Percentiles rank a stretch among this genome's conserved stretches.
Evolutionary conservation across 352 stramenopile genomes (phyloP).

Genomic region (Phytophthora ramorum): DNA sequence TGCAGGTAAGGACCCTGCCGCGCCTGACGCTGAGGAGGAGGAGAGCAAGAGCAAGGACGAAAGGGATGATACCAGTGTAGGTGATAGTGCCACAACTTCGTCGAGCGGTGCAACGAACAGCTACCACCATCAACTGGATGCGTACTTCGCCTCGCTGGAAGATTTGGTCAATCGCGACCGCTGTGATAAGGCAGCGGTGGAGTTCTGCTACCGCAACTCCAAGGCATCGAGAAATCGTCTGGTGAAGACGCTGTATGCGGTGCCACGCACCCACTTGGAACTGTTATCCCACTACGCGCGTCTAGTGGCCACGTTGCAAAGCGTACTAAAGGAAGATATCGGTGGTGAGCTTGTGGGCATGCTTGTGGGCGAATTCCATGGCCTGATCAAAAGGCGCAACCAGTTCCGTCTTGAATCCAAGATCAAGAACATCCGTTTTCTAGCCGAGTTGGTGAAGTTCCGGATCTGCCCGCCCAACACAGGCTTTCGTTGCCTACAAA

Average conservation of each 20-base stretch:
- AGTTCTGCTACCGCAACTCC: slow-evolving; percentile 97
- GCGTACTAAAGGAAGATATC: slow-evolving; percentile 93
- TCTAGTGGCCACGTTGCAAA: slow-evolving; percentile 93
- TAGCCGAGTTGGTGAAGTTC: slow-evolving; percentile 98
- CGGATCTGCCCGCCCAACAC: slow-evolving; percentile 95
- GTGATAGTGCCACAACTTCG: slow-evolving; percentile 8
- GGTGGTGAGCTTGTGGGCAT: slow-evolving; percentile 90
- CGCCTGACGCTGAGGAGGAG: slow-evolving; percentile 23
- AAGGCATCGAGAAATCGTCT: slow-evolving; percentile 93
- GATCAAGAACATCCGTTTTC: slow-evolving; percentile 96
- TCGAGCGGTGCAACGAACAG: slow-evolving; percentile 32
- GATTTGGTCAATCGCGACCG: slow-evolving; percentile 95
- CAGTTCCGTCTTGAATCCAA: slow-evolving; percentile 94
- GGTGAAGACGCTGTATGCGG: slow-evolving; percentile 93
- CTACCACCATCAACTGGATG: slow-evolving; percentile 95
- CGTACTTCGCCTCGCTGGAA: slow-evolving; percentile 92
- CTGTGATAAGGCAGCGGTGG: slow-evolving; percentile 95
- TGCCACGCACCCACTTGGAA: slow-evolving; percentile 94
- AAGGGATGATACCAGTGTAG: slow-evolving; percentile 2
- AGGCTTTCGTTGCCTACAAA: slow-evolving; percentile 93
- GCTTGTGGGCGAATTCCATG: slow-evolving; percentile 96
- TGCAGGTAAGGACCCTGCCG: slow-evolving; percentile 14
- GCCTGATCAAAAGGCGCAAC: slow-evolving; percentile 94
- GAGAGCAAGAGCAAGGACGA: slow-evolving; percentile 32
- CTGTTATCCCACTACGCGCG: slow-evolving; percentile 96